These are phyloP conservation scores for Fusarium sp. DNA, from an alignment of 2,329 filamentous ascomycete genomes.

Conservation along the genomic window DNA sequence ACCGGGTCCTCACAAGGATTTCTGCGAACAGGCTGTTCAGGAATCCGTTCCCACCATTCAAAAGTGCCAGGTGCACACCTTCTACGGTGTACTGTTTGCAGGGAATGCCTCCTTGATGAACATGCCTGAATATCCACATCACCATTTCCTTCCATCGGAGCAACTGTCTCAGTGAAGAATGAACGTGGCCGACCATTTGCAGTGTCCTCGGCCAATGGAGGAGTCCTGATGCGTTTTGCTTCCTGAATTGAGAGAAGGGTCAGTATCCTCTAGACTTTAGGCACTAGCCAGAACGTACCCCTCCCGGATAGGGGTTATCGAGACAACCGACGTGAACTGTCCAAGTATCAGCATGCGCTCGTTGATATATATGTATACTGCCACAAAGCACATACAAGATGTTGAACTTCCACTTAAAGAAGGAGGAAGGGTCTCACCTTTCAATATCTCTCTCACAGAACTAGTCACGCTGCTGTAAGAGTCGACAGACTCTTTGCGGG, in stretches of 20 bases:
- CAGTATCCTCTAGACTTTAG: constrained; percentile 17
- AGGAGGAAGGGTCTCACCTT: constrained; percentile 52
- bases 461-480: constrained; percentile 57
- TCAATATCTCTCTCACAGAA: constrained; percentile 56
- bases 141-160: constrained; percentile 39
- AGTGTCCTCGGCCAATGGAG: constrained; percentile 57
- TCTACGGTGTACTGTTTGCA: constrained; percentile 37
- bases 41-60: constrained; percentile 55
- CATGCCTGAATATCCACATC: not conserved
- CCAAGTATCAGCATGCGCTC: constrained; percentile 14
- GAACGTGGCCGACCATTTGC: constrained; percentile 54
- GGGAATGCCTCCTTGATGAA: constrained; percentile 26
- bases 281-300: constrained; percentile 43
- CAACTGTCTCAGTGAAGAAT: constrained; percentile 59
- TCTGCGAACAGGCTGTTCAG: constrained; percentile 40
- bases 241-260: constrained; percentile 52
- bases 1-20: constrained; percentile 28
- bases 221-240: constrained; percentile 62
- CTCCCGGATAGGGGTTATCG: constrained; percentile 51
- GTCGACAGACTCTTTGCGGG: constrained; percentile 54
- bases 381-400: constrained; percentile 14
- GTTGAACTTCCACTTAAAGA: constrained; percentile 45
- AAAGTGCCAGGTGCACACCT: constrained; percentile 44
- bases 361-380: not conserved
- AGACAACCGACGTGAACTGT: constrained; percentile 20